Evolutionary conservation across 208 protist species (phyloP), one percentile per base, ranked within the genome.

Genomic region (Leishmania guyanensis): DNA sequence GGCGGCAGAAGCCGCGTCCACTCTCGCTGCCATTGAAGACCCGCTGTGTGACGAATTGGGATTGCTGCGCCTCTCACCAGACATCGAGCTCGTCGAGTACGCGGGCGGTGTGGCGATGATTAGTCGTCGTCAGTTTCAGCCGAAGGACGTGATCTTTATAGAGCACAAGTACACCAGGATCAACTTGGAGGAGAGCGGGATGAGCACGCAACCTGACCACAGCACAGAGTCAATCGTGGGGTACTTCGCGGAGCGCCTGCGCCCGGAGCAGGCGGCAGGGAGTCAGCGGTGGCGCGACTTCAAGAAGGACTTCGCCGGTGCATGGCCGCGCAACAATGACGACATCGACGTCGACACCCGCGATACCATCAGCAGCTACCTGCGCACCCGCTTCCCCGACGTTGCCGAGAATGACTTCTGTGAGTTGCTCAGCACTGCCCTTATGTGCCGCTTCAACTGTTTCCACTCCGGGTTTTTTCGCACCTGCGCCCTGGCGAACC

Each of bases 391-490:
- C 64, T 90, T 94, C 58, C 89, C 90, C 4, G 85, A 88, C 39
- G 80, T 95, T 58, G 17, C 70, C 36, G 82, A 89, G 48, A 72
- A 75, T 1, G 81, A 62, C 39, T 95, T 95, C 81, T 77, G 92
- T 50, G 91, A 94, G 68, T 81, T 97, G 20, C 88, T 95, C n/a
- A 70, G 87, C 71, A 77, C 89, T 17, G 73, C 92, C 39, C 84
- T 96, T 26, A 95, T 94, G 88, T 97, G 94, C 79, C 92, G 92
- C 39, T 97, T 92, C 83, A 97, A 97, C 86, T 95, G 94, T 79
- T 97, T 97, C 73, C 86, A 95, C 84, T 88, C 90, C 48, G 94
- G 94, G 56, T 96, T 97, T 86, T 97, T 97, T 77, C 91, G 94
- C 75, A 87, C 89, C 5, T 97, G 94, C 64, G 94, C 94, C 56